Evolutionary conservation across 2,329 filamentous ascomycete species (phyloP), one percentile per base, ranked within the genome.

Genomic region (Pseudocercospora cruenta): DNA sequence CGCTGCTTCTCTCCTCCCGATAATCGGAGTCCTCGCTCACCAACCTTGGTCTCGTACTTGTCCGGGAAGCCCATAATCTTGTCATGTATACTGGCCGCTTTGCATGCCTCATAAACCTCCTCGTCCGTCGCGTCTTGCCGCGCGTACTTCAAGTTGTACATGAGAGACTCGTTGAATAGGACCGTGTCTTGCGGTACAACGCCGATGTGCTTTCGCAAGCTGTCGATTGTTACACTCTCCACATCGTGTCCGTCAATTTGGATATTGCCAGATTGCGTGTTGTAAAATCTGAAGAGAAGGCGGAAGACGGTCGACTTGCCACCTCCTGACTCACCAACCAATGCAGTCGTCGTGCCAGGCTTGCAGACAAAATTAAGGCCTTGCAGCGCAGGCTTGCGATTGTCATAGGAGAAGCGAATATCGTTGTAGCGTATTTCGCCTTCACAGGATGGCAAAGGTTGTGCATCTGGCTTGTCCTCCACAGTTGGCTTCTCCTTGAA

Each of bases 221-320:
- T 97, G 79, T 97, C 92, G 73, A 98, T 97, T 1, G 93, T 96
- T 66, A 97, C 82, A 57, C 66, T 70, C 77, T 91, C 88, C 58
- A 97, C 91, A 76, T 97, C 88, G 66, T 89, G 87, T 7, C 91
- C 93, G 76, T 98, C 95, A 62, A 99, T 84, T 75, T 90, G 87
- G 64, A 98, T 96, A 74, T 84, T 88, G 39, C 95, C 95, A 60
- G 88, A 86, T 60, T 89, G 85, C 62, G 90, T 88, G 76, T 97
- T 96, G 83, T 98, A 99, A 80, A 97, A 99, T 19, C 95, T 91
- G 84, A 97, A 98, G 77, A 99, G 89, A 58, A 98, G 86, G 59
- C 95, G 91, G 83, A 99, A 97, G 26, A 99, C 87, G 0, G 95
- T 99, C 2, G 94, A 98, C 79, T 99, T 99, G 71, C 95, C 95